These are phyloP conservation scores for Xylariaceae sp. DNA, from an alignment of 2,329 filamentous ascomycete genomes.

Conservation along the genomic window DNA sequence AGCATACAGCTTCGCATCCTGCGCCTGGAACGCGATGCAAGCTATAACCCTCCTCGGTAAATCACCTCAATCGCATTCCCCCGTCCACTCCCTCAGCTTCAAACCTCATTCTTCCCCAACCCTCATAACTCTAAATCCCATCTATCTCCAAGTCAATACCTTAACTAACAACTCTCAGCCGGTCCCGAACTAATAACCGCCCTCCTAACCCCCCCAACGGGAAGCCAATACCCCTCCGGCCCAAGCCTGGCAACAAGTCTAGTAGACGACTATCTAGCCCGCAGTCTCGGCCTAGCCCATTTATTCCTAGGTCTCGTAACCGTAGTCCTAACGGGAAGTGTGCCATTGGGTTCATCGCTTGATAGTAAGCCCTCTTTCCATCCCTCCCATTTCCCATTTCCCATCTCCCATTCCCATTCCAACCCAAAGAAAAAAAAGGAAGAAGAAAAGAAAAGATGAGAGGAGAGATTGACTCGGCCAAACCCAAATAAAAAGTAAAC, in stretches of 20 bases:
- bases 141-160: background rate
- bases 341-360: conserved; percentile 54
- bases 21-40: conserved; percentile 47
- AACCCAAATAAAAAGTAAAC: no score
- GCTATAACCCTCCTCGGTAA: conserved; percentile 39
- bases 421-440: conserved; percentile 25
- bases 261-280: conserved; percentile 68
- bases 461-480: no score
- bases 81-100: background rate
- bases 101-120: background rate
- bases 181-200: conserved; percentile 32
- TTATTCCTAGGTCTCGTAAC: conserved; percentile 57
- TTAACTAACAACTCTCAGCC: conserved; percentile 9
- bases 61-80: background rate
- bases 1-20: conserved; percentile 46
- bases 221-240: conserved; percentile 5
- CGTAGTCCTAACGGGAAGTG: conserved; percentile 63
- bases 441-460: no score
- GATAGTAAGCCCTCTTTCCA: conserved; percentile 31
- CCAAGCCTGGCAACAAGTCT: conserved; percentile 32
- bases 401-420: background rate
- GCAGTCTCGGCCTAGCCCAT: conserved; percentile 62
- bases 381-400: background rate
- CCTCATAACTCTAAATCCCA: no score
- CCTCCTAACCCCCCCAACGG: conserved; percentile 35